Evolutionary conservation across 1,284 basidiomycete species (phyloP), one percentile per base, ranked within the genome.

Genomic region (Anthracocystis panici-leucophaei): DNA sequence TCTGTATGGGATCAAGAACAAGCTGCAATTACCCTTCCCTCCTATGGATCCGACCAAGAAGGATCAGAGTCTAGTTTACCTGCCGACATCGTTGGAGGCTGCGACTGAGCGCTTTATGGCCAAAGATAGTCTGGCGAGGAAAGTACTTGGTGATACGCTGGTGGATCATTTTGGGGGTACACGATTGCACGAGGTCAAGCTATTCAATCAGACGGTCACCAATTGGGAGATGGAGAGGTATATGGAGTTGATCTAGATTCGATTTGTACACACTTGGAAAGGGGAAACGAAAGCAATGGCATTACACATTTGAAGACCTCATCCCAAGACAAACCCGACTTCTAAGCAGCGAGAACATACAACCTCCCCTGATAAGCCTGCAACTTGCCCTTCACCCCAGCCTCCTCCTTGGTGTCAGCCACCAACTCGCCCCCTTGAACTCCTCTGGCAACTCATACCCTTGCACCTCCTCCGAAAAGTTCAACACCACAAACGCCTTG

Each of bases 101-200:
- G 95, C 95, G 5, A 93, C 93, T 1, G 86, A 88, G 50, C 87
- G 88, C 54, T 95, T 98, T 91, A 92, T 92, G 90, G 87, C 87
- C 25, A 87, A 89, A 9, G 89, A 88, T 5, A 95, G 93, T 78
- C 86, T 96, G 49, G 95, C 95, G 11, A 89, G 95, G 52, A 92
- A 94, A 83, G 88, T 94, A 45, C 90, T 98, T 62, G 95, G 95
- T 0, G 88, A 95, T 80, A 91, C 90, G 40, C 94, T 97, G 80
- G 93, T 98, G 3, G 93, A 97, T 35, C 95, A 98, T 83, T 96
- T 90, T 83, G 94, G 92, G 5, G 95, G 93, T 2, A 97, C 95
- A 11, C 90, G 95, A 78, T 89, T 93, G 84, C 93, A 96, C 84
- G 94, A 97, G 86, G 90, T 95, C 49, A 90, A 89, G 62, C 80